Percentiles rank a stretch among this genome's conserved stretches.
These are phyloP conservation scores for Hemileccinum rubropunctum DNA, from an alignment of 768 basidiomycete genomes.

Conservation along the genomic window DNA sequence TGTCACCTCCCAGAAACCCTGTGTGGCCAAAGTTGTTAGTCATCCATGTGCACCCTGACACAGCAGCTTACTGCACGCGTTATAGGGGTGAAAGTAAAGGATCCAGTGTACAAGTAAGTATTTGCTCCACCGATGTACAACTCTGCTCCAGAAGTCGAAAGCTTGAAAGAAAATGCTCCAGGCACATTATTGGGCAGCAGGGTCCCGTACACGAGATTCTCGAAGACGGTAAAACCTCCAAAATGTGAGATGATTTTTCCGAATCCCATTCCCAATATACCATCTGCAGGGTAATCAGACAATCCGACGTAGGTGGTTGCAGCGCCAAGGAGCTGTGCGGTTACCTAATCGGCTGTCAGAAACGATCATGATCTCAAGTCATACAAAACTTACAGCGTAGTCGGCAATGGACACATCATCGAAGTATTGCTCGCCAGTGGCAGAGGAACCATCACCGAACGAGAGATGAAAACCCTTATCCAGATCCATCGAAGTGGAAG, in stretches of 20 bases:
- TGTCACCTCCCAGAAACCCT: neutral
- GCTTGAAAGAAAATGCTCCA: conserved; percentile 46
- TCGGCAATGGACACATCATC: conserved; percentile 10
- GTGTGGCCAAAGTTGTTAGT: neutral
- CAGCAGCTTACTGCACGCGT: neutral
- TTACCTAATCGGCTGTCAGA: conserved; percentile 1
- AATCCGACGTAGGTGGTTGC: neutral
- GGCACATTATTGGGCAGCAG: conserved; percentile 23
- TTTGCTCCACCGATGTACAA: conserved; percentile 51
- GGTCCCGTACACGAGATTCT: conserved; percentile 36
- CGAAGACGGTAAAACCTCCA: conserved; percentile 34
- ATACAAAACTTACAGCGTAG: conserved; percentile 2
- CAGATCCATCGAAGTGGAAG: conserved; percentile 6
- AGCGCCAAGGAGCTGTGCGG: conserved; percentile 2
- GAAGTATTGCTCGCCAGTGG: conserved; percentile 1
- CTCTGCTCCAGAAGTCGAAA: conserved; percentile 41
- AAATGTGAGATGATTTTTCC: conserved; percentile 35
- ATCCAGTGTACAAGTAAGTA: conserved; percentile 39
- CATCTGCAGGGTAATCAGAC: conserved; percentile 10
- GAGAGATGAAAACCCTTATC: neutral
- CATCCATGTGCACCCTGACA: neutral
- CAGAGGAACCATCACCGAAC: neutral
- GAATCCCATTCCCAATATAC: conserved; percentile 40
- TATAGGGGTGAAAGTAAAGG: conserved; percentile 31
- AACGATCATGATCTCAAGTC: neutral